Evolutionary conservation across 495 filamentous ascomycete genomes (phyloP), one percentile per base, ranked within the genome.

Genomic region (Cenococcum geophilum): DNA sequence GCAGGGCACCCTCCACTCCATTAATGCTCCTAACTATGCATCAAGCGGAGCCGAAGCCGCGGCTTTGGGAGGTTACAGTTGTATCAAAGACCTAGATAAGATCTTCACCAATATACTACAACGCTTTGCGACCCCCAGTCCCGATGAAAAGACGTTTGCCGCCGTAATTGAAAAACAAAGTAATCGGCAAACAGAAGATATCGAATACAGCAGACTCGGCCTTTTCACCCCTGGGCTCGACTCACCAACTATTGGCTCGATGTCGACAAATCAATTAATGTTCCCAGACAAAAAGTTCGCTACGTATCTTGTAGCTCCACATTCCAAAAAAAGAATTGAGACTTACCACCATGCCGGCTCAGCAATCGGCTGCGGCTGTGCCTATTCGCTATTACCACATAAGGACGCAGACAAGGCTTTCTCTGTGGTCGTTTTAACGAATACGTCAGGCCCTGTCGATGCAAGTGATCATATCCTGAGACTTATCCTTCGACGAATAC

Each of bases 361-460:
- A 51, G 48, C 48, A 51, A 12, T 51, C 48, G 48, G 48, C 48
- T 51, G 48, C 23, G 12, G 23, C 12, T 51, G 48, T 21, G 23
- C 48, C 11, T 22, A 21, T 22, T 1, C 48, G 48, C 23, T 51
- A 14, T 21, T 51, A 12, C 48, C 48, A 21, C 18, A 27, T 51
- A 16, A 22, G 21, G 48, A 22, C 23, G 11, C 16, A 22, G 48
- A 5, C 10, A 45, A 45, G 40, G 22, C 14, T 22, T 51, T 51
- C 23, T 21, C 18, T 22, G 48, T 51, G 14, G 48, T 51, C 20
- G 48, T 51, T 4, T 23, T 51, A 27, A 51, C 48, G 18, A 27
- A 51, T 27, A 51, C 48, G 4, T 51, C 48, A 21, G 48, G 48
- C 22, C 48, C 48, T 27, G 48, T 51, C 48, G 48, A 51, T 14